Evolutionary conservation across 805 yeast species (phyloP).

Genomic region (Wickerhamomyces rabaulensis): DNA sequence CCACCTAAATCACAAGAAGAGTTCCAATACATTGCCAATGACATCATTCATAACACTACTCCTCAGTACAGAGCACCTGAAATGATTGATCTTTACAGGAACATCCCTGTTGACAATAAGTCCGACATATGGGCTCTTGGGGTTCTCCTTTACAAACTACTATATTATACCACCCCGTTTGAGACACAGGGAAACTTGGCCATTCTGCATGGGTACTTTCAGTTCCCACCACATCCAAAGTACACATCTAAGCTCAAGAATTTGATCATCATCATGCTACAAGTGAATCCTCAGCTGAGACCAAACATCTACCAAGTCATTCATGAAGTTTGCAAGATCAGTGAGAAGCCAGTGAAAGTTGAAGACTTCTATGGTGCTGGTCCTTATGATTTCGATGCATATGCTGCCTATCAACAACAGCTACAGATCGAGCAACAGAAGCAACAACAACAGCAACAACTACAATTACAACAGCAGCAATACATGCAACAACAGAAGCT

Average conservation of each 20-base stretch:
- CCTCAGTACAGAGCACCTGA: conserved; percentile 96
- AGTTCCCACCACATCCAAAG: conserved; percentile 64
- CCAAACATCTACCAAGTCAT: conserved; percentile 85
- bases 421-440: conserved; percentile 35
- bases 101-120: conserved; percentile 83
- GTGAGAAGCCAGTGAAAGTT: conserved; percentile 46
- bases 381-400: conserved; percentile 52
- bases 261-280: conserved; percentile 71
- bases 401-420: conserved; percentile 42
- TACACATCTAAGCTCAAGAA: conserved; percentile 70
- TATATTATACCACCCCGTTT: conserved; percentile 93
- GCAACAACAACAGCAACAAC: conserved; percentile 25
- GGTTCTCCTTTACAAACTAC: conserved; percentile 79
- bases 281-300: conserved; percentile 74
- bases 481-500: conserved; percentile 14
- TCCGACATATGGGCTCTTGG: conserved; percentile 98
- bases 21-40: conserved; percentile 73
- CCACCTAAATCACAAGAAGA: conserved; percentile 75
- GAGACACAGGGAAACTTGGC: conserved; percentile 82
- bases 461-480: conserved; percentile 12
- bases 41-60: conserved; percentile 85
- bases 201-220: conserved; percentile 76
- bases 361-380: conserved; percentile 39
- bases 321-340: conserved; percentile 54
- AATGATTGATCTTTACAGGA: conserved; percentile 84